Base-by-base conservation (phyloP, 106 monocot species). In the Vanilla planifolia region DNA sequence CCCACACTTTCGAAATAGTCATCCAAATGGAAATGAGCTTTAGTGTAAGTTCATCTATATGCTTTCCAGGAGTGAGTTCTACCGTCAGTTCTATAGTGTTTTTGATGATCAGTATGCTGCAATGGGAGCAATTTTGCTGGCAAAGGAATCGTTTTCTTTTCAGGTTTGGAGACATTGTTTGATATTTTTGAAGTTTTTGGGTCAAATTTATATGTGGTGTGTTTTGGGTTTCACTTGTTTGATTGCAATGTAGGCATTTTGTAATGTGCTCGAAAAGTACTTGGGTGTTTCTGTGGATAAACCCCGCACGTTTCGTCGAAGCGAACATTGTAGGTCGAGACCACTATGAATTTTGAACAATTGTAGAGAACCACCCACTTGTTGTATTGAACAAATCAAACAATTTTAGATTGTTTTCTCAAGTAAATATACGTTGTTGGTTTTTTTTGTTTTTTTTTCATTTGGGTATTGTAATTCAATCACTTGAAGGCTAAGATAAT, bases 81-180 rank as follows among this genome's bases (percentile, higher is more conserved):
- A 92, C 60, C 73, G 75, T 64, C 43, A 43, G 58, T 87, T 98
- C 39, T 98, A 92, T 29, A 73, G 81, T 34, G 78, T 84, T 37
- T 98, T 98, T 68, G 81, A 91, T 71, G 88, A 92, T 64, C 96
- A 75, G 10, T 72, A 70, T 75, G 78, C 77, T 68, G 91, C 85
- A 43, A 98, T 98, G 96, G 84, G 78, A 82, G 67, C 72, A 46
- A 84, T 98, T 80, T 56, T 98, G 32, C 76, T 71, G 4, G 75
- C 70, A 61, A 98, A 98, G 66, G 96, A 98, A 77, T 42, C 68
- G 3, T 94, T 89, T 63, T 64, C 94, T 62, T 83, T 89, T 61
- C 85, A 85, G 89, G 94, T 94, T 48, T 48, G 6, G 16, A 17
- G 20, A 48, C 20, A n/a, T 48, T 17, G n/a, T 48, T 20, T 17